These are phyloP conservation scores for Trametopsis cervina DNA, from an alignment of 768 basidiomycete species.

Conservation along the genomic window DNA sequence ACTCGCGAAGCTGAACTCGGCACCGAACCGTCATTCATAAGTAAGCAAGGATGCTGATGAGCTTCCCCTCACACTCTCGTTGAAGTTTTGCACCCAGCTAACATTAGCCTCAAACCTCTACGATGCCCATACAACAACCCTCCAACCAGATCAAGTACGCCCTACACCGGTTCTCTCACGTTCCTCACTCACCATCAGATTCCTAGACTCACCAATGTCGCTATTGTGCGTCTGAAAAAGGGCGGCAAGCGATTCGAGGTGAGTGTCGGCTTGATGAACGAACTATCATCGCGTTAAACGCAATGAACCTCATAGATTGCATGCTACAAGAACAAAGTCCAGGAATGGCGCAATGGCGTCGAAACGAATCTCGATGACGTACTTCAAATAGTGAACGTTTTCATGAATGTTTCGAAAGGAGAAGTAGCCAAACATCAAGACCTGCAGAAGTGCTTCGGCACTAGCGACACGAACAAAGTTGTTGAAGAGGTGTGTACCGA, in stretches of 20 bases:
- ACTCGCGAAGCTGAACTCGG: too few species aligned
- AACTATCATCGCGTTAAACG: neutral
- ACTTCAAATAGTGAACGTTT: slow-evolving; percentile 93
- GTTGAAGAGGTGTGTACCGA: slow-evolving; percentile 62
- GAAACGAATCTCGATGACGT: slow-evolving; percentile 95
- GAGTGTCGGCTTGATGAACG: neutral
- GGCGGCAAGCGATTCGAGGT: slow-evolving; percentile 98
- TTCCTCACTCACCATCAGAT: slow-evolving; percentile 10
- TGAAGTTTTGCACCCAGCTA: neutral
- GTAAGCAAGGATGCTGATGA: too few species aligned
- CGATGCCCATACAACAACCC: slow-evolving; percentile 67
- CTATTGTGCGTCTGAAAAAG: slow-evolving; percentile 92
- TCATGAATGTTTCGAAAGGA: slow-evolving; percentile 94
- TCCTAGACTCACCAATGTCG: slow-evolving; percentile 89
- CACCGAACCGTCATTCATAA: too few species aligned
- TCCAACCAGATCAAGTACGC: slow-evolving; percentile 83
- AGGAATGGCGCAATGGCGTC: slow-evolving; percentile 90
- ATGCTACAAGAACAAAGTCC: slow-evolving; percentile 99
- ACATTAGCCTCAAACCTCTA: neutral
- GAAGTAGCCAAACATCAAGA: slow-evolving; percentile 86
- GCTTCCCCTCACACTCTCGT: too few species aligned
- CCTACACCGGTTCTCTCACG: neutral
- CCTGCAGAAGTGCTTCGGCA: slow-evolving; percentile 88
- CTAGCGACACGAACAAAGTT: slow-evolving; percentile 58
- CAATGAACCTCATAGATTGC: too few species aligned